These are phyloP conservation scores for Calycina herbarum DNA, from an alignment of 2,329 filamentous ascomycete genomes.

Conservation along the genomic window DNA sequence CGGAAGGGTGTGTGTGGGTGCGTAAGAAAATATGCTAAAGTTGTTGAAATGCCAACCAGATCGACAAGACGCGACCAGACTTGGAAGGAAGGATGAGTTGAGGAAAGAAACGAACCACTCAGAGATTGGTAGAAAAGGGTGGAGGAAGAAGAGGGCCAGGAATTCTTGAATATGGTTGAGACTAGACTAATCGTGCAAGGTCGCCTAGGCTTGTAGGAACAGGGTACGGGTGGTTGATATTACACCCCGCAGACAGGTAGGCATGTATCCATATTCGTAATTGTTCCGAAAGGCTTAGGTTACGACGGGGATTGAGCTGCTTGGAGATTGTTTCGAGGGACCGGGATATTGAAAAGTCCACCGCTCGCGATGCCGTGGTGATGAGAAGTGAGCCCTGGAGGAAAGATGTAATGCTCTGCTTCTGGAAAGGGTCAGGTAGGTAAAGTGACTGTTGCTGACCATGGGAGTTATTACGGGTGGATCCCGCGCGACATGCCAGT, in stretches of 20 bases:
- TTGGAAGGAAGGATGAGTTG: constrained; percentile 15
- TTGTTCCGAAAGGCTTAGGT: constrained; percentile 22
- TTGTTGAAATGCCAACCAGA: constrained; percentile 27
- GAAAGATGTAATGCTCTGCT: background rate
- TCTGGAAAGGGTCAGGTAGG: constrained; percentile 18
- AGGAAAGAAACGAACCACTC: constrained; percentile 24
- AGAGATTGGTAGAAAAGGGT: constrained; percentile 19
- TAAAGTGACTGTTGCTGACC: constrained; percentile 7
- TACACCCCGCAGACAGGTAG: constrained; percentile 24
- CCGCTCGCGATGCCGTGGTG: constrained; percentile 9
- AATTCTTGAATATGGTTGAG: constrained; percentile 15
- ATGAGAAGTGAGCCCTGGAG: background rate
- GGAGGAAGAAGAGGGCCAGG: constrained; percentile 17
- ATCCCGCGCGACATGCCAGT: constrained; percentile 32
- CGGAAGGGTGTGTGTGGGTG: constrained; percentile 15
- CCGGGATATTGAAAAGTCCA: constrained; percentile 16
- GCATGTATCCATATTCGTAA: constrained; percentile 26
- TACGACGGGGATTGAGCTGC: constrained; percentile 17
- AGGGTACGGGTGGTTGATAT: constrained; percentile 26
- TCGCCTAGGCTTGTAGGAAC: constrained; percentile 14
- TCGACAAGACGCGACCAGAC: constrained; percentile 24
- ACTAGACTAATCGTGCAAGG: constrained; percentile 21
- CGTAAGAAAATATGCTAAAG: constrained; percentile 23
- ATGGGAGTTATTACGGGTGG: constrained; percentile 19
- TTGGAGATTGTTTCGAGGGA: constrained; percentile 21